Conservation (phyloP, 805 yeast species). For the Candida hungchunana region DNA sequence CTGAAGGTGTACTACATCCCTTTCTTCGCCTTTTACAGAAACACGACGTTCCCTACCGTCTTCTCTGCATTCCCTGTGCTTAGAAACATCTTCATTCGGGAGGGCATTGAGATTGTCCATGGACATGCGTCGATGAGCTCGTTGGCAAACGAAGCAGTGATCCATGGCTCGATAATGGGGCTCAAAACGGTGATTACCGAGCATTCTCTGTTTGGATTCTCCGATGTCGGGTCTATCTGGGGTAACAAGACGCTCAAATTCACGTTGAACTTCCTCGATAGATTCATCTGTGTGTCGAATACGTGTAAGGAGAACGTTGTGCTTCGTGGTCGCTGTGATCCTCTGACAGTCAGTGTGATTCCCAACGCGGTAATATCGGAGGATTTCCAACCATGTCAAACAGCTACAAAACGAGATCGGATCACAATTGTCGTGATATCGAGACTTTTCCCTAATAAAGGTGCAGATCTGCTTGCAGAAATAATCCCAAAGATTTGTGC, state of each 20-base stretch:
- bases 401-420: constrained; percentile 24
- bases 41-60: constrained; percentile 83
- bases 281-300: constrained; percentile 93
- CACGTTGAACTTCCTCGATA: constrained; percentile 81
- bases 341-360: constrained; percentile 75
- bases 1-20: constrained; percentile 92
- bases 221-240: constrained; percentile 74
- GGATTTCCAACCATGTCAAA: constrained; percentile 63
- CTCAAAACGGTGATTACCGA: constrained; percentile 89
- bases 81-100: constrained; percentile 81
- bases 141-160: constrained; percentile 81
- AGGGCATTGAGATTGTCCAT: constrained; percentile 82
- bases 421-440: constrained; percentile 90
- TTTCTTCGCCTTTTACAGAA: constrained; percentile 70
- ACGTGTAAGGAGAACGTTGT: constrained; percentile 96
- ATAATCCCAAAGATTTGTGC: constrained; percentile 80
- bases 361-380: constrained; percentile 92
- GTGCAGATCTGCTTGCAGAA: constrained; percentile 83
- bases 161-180: constrained; percentile 95
- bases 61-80: constrained; percentile 83
- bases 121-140: constrained; percentile 92
- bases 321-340: constrained; percentile 77
- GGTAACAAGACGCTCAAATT: constrained; percentile 86
- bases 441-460: constrained; percentile 91
- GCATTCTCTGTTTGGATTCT: constrained; percentile 93